A percentile compares a stretch with the other conserved stretches of the same genome.
These are phyloP conservation scores for Geoglossum cookeanum DNA, from an alignment of 2,329 filamentous ascomycete genomes.

Conservation along the genomic window DNA sequence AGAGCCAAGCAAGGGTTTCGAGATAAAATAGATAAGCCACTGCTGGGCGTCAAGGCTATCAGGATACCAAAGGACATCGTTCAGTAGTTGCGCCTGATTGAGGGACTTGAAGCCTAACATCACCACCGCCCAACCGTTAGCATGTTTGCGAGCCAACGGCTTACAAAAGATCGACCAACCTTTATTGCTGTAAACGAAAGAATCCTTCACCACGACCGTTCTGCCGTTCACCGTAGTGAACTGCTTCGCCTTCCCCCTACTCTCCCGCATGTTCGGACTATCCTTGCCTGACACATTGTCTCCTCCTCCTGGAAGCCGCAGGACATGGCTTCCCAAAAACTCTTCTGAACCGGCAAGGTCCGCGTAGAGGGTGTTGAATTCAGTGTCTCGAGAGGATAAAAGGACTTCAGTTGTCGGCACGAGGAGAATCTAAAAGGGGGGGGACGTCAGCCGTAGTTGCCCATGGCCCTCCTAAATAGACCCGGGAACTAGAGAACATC, in stretches of 20 bases:
- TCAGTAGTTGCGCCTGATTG: conserved; percentile 71
- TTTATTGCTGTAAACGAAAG: conserved; percentile 88
- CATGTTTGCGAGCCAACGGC: not conserved
- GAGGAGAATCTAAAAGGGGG: conserved; percentile 46
- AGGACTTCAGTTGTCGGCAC: conserved; percentile 88
- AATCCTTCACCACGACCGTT: conserved; percentile 87
- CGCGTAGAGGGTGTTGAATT: conserved; percentile 55
- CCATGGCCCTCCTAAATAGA: not conserved
- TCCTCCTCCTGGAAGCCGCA: conserved; percentile 51
- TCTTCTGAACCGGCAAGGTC: conserved; percentile 82
- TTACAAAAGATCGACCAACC: conserved; percentile 31
- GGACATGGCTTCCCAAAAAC: conserved; percentile 89
- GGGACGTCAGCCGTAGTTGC: not conserved
- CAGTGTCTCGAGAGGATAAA: conserved; percentile 69
- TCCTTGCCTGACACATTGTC: conserved; percentile 30
- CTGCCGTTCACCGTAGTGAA: conserved; percentile 84
- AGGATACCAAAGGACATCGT: conserved; percentile 73
- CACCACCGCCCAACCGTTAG: not conserved
- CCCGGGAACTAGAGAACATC: too few species aligned
- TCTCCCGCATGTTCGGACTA: conserved; percentile 48
- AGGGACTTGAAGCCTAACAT: conserved; percentile 67
- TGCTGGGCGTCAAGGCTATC: conserved; percentile 76
- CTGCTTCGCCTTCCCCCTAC: conserved; percentile 80
- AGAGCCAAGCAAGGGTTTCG: conserved; percentile 63
- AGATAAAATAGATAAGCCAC: conserved; percentile 96